phyloP scores from a whole-genome alignment of 805 yeast species.

The Ogataea zsoltii region DNA sequence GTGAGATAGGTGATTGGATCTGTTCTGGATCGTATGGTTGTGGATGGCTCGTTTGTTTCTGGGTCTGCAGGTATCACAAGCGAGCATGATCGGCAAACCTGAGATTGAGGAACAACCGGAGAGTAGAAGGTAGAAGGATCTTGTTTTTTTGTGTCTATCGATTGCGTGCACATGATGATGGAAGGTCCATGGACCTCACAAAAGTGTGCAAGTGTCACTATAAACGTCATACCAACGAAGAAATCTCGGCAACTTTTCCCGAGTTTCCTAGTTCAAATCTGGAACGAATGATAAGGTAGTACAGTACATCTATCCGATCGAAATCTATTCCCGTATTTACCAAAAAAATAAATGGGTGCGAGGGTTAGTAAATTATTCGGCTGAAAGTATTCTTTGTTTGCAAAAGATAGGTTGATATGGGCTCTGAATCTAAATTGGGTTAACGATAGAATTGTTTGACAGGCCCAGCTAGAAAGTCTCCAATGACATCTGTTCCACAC shows the following conservation, averaged over 20 bases:
- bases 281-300: too few relatives aligned
- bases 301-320: too few relatives aligned
- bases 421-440: too few relatives aligned
- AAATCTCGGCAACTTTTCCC: too few relatives aligned
- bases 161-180: conserved; percentile 62
- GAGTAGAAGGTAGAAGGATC: conserved; percentile 38
- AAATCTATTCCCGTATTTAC: too few relatives aligned
- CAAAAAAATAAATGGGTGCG: too few relatives aligned
- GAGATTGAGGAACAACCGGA: conserved; percentile 37
- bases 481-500: conserved; percentile 25
- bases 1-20: conserved; percentile 41
- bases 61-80: conserved; percentile 46
- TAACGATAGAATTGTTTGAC: too few relatives aligned
- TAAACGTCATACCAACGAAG: conserved; percentile 45
- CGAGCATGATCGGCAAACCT: conserved; percentile 59
- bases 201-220: conserved; percentile 65
- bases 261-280: too few relatives aligned
- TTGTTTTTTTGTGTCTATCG: conserved; percentile 22
- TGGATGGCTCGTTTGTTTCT: conserved; percentile 10
- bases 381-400: background rate
- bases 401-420: too few relatives aligned
- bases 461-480: background rate
- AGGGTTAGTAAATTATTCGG: too few relatives aligned
- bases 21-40: conserved; percentile 33
- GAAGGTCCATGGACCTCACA: conserved; percentile 81